These are phyloP conservation scores for Cucurbita argyrosperma DNA, from an alignment of 306 rosid species.

Conservation along the genomic window DNA sequence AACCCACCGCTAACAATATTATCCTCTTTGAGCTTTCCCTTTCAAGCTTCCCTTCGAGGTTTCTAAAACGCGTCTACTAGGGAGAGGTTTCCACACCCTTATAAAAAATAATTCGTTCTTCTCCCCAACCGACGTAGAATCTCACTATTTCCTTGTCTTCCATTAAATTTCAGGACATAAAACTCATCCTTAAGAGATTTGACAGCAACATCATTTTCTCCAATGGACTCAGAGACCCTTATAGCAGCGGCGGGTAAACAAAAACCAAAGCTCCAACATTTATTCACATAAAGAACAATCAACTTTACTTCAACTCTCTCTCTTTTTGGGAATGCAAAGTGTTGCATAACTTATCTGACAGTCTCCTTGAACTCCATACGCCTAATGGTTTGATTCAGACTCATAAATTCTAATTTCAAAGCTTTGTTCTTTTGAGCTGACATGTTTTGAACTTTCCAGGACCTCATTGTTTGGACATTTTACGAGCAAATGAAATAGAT, in stretches of 20 bases:
- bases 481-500: slow-evolving; percentile 11
- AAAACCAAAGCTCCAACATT: neutral
- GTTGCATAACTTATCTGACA: slow-evolving; percentile 1
- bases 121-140: too few species aligned
- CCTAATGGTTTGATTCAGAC: neutral
- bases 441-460: slow-evolving; percentile 16
- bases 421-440: neutral
- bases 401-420: neutral
- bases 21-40: too few species aligned
- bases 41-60: too few species aligned
- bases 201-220: slow-evolving; percentile 65
- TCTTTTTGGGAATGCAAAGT: neutral
- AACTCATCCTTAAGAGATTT: slow-evolving; percentile 33
- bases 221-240: slow-evolving; percentile 59
- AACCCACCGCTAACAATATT: too few species aligned
- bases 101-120: too few species aligned
- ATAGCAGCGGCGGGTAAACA: slow-evolving; percentile 47
- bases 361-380: slow-evolving; percentile 4
- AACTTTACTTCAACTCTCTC: neutral
- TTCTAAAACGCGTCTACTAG: too few species aligned
- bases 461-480: slow-evolving; percentile 40
- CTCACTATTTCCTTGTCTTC: too few species aligned
- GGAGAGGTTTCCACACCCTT: too few species aligned
- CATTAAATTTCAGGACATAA: slow-evolving; percentile 25
- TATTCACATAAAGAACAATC: neutral